Evolutionary conservation across 192 early-diverging fungal species (phyloP).

Genomic region (Obelidium mucronatum): DNA sequence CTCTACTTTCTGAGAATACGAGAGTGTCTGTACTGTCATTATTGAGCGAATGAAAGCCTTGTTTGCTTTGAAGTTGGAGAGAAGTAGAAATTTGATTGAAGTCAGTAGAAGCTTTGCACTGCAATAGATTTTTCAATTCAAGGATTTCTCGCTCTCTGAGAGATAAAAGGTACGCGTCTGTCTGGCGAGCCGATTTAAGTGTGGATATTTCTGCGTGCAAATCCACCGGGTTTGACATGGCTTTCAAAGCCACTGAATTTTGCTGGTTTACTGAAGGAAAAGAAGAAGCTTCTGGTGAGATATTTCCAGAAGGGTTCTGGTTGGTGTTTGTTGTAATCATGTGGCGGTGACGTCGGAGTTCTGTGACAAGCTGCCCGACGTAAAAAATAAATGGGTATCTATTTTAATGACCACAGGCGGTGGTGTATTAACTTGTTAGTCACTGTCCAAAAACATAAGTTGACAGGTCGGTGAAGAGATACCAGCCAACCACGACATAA

Average conservation of each 20-base stretch:
- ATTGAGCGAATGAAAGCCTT: neutral
- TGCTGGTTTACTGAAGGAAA: neutral
- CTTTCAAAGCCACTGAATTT: neutral
- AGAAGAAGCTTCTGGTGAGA: neutral
- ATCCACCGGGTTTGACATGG: neutral
- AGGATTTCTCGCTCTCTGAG: constrained; percentile 48
- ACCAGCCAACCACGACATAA: too few species aligned
- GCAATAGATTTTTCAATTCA: constrained; percentile 40
- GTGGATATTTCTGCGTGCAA: constrained; percentile 42
- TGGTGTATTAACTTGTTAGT: too few species aligned
- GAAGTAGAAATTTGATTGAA: neutral
- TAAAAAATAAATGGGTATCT: too few species aligned
- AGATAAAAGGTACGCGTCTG: constrained; percentile 43
- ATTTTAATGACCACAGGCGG: too few species aligned
- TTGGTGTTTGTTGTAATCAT: constrained; percentile 29
- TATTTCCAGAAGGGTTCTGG: neutral
- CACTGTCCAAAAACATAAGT: too few species aligned
- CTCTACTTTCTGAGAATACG: constrained; percentile 4
- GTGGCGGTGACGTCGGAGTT: too few species aligned
- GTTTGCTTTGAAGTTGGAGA: neutral
- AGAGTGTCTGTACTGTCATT: constrained; percentile 30
- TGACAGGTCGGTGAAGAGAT: too few species aligned
- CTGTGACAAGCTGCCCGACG: too few species aligned
- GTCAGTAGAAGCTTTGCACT: constrained; percentile 2
- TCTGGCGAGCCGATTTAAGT: constrained; percentile 38